phyloP scores from a whole-genome alignment of 75 land plant genomes.

The Ceratopteris richardii region DNA sequence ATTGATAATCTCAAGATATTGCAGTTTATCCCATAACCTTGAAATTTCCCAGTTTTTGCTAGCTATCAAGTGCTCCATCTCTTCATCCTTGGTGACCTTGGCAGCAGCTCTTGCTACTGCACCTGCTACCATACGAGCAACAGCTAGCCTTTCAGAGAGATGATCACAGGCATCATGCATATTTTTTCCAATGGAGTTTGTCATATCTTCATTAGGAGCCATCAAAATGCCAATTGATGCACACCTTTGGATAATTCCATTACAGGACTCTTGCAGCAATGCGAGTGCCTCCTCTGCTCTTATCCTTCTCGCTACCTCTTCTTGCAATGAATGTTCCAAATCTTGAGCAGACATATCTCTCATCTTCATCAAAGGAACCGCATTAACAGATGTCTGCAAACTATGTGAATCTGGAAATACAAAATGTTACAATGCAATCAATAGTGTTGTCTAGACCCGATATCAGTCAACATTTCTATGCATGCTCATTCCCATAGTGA shows the following conservation, averaged over 20 bases:
- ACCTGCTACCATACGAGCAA: constrained; percentile 26
- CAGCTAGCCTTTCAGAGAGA: constrained; percentile 12
- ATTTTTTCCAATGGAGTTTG: neutral
- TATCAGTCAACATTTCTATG: too few relatives aligned
- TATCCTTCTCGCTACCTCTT: constrained; percentile 33
- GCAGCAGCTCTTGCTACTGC: constrained; percentile 28
- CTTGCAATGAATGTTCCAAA: constrained; percentile 7
- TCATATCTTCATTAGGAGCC: neutral
- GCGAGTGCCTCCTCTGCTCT: constrained; percentile 36
- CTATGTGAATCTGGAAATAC: too few relatives aligned
- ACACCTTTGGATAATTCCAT: constrained; percentile 20
- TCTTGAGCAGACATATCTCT: constrained; percentile 3
- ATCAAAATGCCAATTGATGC: constrained; percentile 4
- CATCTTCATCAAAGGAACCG: too few relatives aligned
- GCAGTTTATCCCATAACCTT: constrained; percentile 46
- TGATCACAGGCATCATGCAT: neutral
- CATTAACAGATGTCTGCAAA: too few relatives aligned
- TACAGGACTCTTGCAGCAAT: constrained; percentile 22
- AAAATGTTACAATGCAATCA: too few relatives aligned
- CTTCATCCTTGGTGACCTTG: constrained; percentile 29
- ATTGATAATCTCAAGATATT: constrained; percentile 43
- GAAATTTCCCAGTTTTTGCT: constrained; percentile 44
- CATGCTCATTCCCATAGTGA: too few relatives aligned
- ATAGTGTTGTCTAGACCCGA: too few relatives aligned
- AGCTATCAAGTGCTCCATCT: constrained; percentile 25